A percentile compares a stretch with the other conserved stretches of the same genome.
These are phyloP conservation scores for Rasamsonia emersonii DNA, from an alignment of 2,329 filamentous ascomycete genomes.

Conservation along the genomic window DNA sequence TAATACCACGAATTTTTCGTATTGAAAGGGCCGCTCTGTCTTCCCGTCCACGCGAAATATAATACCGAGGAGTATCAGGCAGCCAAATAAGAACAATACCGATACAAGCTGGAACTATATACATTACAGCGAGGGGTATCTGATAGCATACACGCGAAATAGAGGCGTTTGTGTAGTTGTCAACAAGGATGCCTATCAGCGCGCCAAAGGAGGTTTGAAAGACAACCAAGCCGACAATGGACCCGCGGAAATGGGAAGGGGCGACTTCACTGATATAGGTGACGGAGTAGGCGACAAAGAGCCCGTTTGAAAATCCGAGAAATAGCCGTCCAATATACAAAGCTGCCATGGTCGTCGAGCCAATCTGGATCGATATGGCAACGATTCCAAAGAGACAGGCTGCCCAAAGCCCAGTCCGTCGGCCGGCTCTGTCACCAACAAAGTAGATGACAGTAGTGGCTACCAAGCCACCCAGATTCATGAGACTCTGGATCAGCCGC, in stretches of 20 bases:
- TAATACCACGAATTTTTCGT: no score
- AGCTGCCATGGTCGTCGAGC: slow-evolving; percentile 29
- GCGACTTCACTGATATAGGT: slow-evolving; percentile 43
- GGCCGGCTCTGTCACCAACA: slow-evolving; percentile 42
- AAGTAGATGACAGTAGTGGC: slow-evolving; percentile 41
- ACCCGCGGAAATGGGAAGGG: slow-evolving; percentile 41
- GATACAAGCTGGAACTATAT: no score
- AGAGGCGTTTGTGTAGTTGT: no score
- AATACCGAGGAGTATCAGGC: no score
- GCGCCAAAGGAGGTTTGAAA: no score
- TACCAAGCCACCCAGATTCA: slow-evolving; percentile 44
- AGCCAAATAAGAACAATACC: no score
- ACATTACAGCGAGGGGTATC: no score
- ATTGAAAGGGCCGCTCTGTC: no score
- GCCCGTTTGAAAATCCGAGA: slow-evolving; percentile 37
- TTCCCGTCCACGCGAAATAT: no score
- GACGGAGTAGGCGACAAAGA: slow-evolving; percentile 39
- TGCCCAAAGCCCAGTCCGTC: slow-evolving; percentile 39
- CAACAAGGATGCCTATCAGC: no score
- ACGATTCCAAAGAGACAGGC: slow-evolving; percentile 39
- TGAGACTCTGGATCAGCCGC: slow-evolving; percentile 44
- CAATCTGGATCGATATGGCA: slow-evolving; percentile 39
- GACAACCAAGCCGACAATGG: slow-evolving; percentile 41
- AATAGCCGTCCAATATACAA: slow-evolving; percentile 42
- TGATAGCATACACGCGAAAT: no score